phyloP scores from a whole-genome alignment of 768 basidiomycete species.

The Serendipita sp. region DNA sequence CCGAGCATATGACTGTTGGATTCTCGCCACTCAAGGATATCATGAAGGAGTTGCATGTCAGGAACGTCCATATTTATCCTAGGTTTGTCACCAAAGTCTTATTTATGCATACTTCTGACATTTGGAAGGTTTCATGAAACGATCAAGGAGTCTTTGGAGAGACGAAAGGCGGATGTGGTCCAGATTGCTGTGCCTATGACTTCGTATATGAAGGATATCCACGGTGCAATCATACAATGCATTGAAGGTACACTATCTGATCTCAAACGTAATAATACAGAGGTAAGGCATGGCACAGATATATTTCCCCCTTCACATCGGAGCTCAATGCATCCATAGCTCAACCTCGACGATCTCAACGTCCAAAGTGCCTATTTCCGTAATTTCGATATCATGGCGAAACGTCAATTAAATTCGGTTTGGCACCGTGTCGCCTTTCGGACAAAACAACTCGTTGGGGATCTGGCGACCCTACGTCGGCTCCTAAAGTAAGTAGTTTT shows the following conservation, averaged over 20 bases:
- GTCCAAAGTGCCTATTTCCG: constrained; percentile 89
- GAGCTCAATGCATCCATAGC: constrained; percentile 27
- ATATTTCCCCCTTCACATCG: neutral
- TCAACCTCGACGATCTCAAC: constrained; percentile 85
- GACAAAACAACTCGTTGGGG: constrained; percentile 81
- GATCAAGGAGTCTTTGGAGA: constrained; percentile 66
- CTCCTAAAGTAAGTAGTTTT: constrained; percentile 48
- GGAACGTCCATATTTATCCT: constrained; percentile 83
- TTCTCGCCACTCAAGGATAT: constrained; percentile 82
- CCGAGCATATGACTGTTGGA: constrained; percentile 86
- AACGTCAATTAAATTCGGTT: constrained; percentile 76
- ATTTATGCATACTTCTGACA: neutral
- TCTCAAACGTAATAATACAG: constrained; percentile 73
- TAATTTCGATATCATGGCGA: constrained; percentile 78
- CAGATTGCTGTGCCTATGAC: constrained; percentile 81
- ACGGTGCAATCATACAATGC: constrained; percentile 81
- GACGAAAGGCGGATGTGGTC: constrained; percentile 76
- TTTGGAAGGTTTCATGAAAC: constrained; percentile 67
- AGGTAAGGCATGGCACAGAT: constrained; percentile 21
- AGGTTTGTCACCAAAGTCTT: constrained; percentile 30
- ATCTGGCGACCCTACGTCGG: constrained; percentile 69
- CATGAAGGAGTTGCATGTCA: constrained; percentile 81
- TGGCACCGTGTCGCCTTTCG: constrained; percentile 94
- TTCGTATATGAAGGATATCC: constrained; percentile 79
- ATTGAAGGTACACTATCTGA: constrained; percentile 84